Evolutionary conservation across 2,329 filamentous ascomycete genomes (phyloP), one percentile per base, ranked within the genome.

Genomic region (Cercospora sp.): DNA sequence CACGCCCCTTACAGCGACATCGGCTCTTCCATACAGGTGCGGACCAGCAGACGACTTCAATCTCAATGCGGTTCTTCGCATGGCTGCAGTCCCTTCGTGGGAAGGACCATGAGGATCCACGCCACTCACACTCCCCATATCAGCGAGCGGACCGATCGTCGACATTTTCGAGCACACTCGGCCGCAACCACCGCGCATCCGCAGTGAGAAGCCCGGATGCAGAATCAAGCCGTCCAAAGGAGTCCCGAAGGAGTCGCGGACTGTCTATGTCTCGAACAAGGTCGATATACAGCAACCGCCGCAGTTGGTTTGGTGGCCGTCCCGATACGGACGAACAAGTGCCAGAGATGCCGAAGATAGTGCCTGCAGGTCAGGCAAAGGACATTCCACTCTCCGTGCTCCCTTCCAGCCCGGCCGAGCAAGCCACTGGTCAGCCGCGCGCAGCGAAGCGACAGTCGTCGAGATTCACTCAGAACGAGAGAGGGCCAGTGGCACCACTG

Each of bases 291-390:
- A 65, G 20, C 53, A 71, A 69, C 33, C 72, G 74, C 9, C 71
- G 70, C 60, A 75, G 74, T 66, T 74, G 72, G 72, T 75, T 75
- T 55, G 74, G 73, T 16, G 73, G 69, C 12, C 65, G 59, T 13
- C 68, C 69, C 5, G 70, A 69, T 45, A 67, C 51, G 9, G 68
- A 71, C 13, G 66, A 73, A 28, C 69, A 71, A 63, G 64, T 72
- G 13, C 72, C 72, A 13, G 63, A 68, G 10, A 66, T 74, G 48
- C 73, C 73, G 28, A 66, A 66, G 42, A 39, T 73, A 31, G 67
- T 65, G 13, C 63, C 39, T 33, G 51, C 26, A 7, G 57, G 66
- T 31, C 48, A 67, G 39, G 58, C 31, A 59, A 39, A 51, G 64
- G 53, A 57, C 28, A 64, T 36, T 23, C 45, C 65, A 10, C 51